phyloP scores from a whole-genome alignment of 495 filamentous ascomycete species.

The Penicillium canariense region DNA sequence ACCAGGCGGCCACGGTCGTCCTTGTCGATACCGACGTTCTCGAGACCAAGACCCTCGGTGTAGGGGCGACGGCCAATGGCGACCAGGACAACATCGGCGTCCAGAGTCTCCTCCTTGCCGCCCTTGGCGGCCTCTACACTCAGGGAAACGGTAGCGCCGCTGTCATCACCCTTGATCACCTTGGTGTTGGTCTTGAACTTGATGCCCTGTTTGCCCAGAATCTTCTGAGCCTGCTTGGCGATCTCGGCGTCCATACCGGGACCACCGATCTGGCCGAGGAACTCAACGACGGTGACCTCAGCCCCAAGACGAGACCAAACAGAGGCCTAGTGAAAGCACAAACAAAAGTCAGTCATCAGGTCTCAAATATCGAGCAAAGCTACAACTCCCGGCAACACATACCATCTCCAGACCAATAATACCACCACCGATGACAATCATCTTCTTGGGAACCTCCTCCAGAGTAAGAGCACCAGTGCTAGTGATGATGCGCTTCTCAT shows the following conservation, averaged over 20 bases:
- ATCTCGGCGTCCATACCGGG: slow-evolving; percentile 97
- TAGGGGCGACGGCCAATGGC: slow-evolving; percentile 96
- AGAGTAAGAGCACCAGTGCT: slow-evolving; percentile 92
- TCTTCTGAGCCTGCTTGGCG: slow-evolving; percentile 87
- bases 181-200: slow-evolving; percentile 98
- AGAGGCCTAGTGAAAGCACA: slow-evolving; percentile 57
- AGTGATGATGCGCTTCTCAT: slow-evolving; percentile 95
- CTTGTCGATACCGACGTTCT: slow-evolving; percentile 91
- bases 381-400: slow-evolving; percentile 19
- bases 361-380: not conserved
- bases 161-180: slow-evolving; percentile 81
- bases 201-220: slow-evolving; percentile 93
- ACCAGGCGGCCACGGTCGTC: slow-evolving; percentile 92
- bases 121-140: slow-evolving; percentile 91
- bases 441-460: slow-evolving; percentile 89
- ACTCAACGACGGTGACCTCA: slow-evolving; percentile 96
- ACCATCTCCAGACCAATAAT: slow-evolving; percentile 99
- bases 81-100: slow-evolving; percentile 94
- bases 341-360: not conserved
- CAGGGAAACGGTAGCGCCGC: slow-evolving; percentile 70
- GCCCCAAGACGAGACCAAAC: slow-evolving; percentile 93
- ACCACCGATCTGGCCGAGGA: slow-evolving; percentile 91
- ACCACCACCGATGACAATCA: slow-evolving; percentile 96
- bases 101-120: slow-evolving; percentile 88
- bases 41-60: slow-evolving; percentile 84